phyloP scores from a whole-genome alignment of 805 yeast species.

The Sungouiozyma ichnusensis region DNA sequence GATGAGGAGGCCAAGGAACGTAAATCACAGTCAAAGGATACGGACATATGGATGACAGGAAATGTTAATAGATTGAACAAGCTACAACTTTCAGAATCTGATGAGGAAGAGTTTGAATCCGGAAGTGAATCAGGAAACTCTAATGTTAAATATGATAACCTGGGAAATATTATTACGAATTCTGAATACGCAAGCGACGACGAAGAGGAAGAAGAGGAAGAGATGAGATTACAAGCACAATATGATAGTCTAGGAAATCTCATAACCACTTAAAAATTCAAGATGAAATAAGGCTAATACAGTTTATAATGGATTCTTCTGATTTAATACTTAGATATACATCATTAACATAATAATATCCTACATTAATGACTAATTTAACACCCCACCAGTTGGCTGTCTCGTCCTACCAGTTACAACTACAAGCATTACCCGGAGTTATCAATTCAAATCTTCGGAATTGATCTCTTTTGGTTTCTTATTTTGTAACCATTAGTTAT shows the following conservation, averaged over 20 bases:
- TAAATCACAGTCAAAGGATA: constrained; percentile 40
- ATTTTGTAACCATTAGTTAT: no score
- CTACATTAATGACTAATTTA: no score
- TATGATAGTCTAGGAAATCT: constrained; percentile 17
- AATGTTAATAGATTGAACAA: constrained; percentile 48
- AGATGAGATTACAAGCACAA: constrained; percentile 3
- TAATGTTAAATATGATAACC: constrained; percentile 13
- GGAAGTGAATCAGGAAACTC: constrained; percentile 4
- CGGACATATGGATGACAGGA: constrained; percentile 71
- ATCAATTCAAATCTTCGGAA: no score
- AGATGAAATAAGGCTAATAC: constrained; percentile 22
- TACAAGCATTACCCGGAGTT: no score
- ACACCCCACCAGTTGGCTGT: no score
- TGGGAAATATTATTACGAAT: constrained; percentile 16
- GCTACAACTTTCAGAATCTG: constrained; percentile 11
- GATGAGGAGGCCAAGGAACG: constrained; percentile 59
- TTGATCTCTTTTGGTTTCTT: no score
- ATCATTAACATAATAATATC: no score
- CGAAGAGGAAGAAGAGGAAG: constrained; percentile 9
- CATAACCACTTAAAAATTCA: constrained; percentile 15
- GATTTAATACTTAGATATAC: no score
- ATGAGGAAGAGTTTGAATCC: constrained; percentile 9
- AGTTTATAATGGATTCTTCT: no score
- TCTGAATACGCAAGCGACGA: constrained; percentile 22
- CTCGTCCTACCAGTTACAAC: no score